Conservation (phyloP, 306 rosid species). For the Parietaria judaica region DNA sequence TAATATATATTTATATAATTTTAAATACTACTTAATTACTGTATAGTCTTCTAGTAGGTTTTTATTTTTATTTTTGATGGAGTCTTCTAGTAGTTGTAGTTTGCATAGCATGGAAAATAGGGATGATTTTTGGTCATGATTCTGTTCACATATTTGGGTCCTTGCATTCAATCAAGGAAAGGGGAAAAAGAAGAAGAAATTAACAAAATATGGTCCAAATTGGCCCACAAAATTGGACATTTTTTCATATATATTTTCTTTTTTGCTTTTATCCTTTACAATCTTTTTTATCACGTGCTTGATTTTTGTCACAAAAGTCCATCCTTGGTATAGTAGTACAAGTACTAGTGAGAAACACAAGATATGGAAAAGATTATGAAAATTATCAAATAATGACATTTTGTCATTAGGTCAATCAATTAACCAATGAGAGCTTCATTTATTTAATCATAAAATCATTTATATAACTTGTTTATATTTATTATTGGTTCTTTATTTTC, state of each 20-base stretch:
- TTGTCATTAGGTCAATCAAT: conserved; percentile 8
- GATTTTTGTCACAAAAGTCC: conserved; percentile 24
- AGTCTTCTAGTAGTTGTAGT: too few species aligned
- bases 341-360: conserved; percentile 2
- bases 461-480: too few species aligned
- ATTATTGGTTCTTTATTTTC: not conserved
- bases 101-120: not conserved
- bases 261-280: conserved; percentile 21
- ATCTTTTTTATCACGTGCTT: conserved; percentile 33
- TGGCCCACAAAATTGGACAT: conserved; percentile 44
- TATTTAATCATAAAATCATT: not conserved
- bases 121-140: not conserved
- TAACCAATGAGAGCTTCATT: conserved; percentile 5
- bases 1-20: too few species aligned
- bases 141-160: conserved; percentile 17
- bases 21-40: too few species aligned
- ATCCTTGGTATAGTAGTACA: not conserved
- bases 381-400: conserved; percentile 19
- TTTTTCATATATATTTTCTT: conserved; percentile 10
- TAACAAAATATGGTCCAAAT: conserved; percentile 29
- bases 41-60: too few species aligned
- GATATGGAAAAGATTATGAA: conserved; percentile 15
- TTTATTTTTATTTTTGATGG: too few species aligned
- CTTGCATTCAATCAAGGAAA: conserved; percentile 21
- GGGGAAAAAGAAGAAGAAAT: conserved; percentile 16